Percentiles rank a stretch among this genome's conserved stretches.
phyloP scores from a whole-genome alignment of 148 eudicot species.

The Hydrangea macrophylla region DNA sequence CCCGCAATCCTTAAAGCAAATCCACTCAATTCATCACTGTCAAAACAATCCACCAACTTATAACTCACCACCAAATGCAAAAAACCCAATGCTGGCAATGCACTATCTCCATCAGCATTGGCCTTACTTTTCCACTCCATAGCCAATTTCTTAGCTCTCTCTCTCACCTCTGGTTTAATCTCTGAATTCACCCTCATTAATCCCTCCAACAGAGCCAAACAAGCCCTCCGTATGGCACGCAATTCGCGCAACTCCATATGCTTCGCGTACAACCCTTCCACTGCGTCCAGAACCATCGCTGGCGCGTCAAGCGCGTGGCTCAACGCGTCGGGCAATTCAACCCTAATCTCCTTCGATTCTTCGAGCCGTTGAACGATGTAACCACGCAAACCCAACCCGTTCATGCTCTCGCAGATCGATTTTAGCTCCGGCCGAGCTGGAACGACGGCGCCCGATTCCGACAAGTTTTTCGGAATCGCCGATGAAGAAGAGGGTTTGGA shows the following conservation, averaged over 20 bases:
- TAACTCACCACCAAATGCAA: constrained; percentile 33
- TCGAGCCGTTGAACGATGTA: constrained; percentile 27
- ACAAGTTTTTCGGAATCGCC: not conserved
- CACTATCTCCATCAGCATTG: not conserved
- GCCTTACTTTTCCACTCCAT: constrained; percentile 34
- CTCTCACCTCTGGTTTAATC: constrained; percentile 23
- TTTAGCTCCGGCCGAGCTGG: constrained; percentile 29
- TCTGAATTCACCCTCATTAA: constrained; percentile 27
- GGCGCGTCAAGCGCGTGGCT: constrained; percentile 32
- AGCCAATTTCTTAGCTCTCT: constrained; percentile 32
- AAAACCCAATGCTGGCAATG: constrained; percentile 29
- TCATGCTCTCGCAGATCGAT: constrained; percentile 38
- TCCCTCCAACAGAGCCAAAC: constrained; percentile 36
- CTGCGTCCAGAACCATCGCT: constrained; percentile 34
- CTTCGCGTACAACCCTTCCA: constrained; percentile 28
- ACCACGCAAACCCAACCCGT: constrained; percentile 30
- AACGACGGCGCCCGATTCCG: not conserved
- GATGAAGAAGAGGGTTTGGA: not conserved
- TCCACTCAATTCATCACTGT: constrained; percentile 26
- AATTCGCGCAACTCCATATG: not conserved
- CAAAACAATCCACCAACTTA: constrained; percentile 29
- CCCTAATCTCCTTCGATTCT: constrained; percentile 17
- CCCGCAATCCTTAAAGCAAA: constrained; percentile 18
- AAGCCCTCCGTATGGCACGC: constrained; percentile 15
- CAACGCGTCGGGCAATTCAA: constrained; percentile 32